Conservation (phyloP, 2,329 filamentous ascomycete genomes). For the Sphaerulina vaccinii region DNA sequence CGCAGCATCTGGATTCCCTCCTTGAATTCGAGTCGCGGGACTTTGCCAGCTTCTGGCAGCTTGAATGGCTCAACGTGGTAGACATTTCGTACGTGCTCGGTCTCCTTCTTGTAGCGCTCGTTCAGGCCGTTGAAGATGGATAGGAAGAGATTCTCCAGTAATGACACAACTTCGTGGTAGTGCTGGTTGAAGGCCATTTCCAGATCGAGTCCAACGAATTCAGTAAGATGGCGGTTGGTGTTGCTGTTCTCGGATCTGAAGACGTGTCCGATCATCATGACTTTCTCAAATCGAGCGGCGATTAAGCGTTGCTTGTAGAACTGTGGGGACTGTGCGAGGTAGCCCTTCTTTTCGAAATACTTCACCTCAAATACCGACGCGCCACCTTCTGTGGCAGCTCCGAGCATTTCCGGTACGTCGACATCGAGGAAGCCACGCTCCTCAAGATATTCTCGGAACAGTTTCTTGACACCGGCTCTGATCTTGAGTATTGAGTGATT, state of each 20-base stretch:
- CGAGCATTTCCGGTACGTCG: conserved; percentile 85
- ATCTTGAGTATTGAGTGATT: conserved; percentile 83
- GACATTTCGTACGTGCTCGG: conserved; percentile 67
- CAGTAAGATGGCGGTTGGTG: conserved; percentile 80
- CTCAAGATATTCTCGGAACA: conserved; percentile 79
- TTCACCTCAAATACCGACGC: conserved; percentile 85
- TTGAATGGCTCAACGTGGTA: conserved; percentile 78
- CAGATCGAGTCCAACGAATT: conserved; percentile 85
- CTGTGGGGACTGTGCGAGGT: conserved; percentile 75
- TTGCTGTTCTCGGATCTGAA: conserved; percentile 87
- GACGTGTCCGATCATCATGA: conserved; percentile 76
- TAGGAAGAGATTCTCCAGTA: conserved; percentile 72
- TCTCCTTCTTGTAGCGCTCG: conserved; percentile 66
- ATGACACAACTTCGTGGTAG: conserved; percentile 71
- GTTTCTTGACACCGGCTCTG: conserved; percentile 62
- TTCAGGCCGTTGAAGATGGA: conserved; percentile 76
- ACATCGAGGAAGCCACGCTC: conserved; percentile 75
- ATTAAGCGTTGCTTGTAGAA: conserved; percentile 89
- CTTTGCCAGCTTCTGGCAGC: conserved; percentile 70
- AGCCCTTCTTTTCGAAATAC: conserved; percentile 85
- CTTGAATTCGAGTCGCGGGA: conserved; percentile 73
- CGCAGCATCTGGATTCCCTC: conserved; percentile 76
- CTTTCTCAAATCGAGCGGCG: conserved; percentile 71
- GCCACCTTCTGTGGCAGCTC: conserved; percentile 87
- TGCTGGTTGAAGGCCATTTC: conserved; percentile 83